A percentile compares a stretch with the other conserved stretches of the same genome.
Conservation (phyloP, 2,329 filamentous ascomycete species). For the Botryotinia convoluta region DNA sequence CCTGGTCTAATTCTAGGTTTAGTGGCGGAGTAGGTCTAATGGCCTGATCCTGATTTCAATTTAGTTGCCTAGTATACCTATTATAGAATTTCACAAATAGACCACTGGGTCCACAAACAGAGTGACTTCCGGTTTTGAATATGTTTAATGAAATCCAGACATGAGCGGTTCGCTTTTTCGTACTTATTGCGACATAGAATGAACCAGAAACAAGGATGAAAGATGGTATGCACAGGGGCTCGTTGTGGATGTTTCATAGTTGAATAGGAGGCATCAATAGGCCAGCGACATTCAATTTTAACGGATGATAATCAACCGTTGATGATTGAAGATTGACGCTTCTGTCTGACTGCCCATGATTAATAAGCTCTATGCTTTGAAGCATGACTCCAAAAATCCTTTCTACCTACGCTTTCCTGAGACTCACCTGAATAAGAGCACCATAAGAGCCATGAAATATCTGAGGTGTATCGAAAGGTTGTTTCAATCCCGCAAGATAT, state of each 20-base stretch:
- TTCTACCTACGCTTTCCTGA: no score
- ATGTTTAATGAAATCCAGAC: background rate
- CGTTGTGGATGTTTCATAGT: no score
- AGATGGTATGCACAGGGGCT: background rate
- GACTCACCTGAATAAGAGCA: accelerated
- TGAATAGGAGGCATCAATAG: no score
- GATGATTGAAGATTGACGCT: background rate
- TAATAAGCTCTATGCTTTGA: background rate
- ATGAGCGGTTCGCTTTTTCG: no score
- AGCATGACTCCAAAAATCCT: background rate
- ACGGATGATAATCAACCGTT: background rate
- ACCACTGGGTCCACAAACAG: background rate
- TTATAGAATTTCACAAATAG: no score
- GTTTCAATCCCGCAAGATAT: background rate
- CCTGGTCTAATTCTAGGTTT: no score
- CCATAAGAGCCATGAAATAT: background rate
- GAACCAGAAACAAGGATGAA: background rate
- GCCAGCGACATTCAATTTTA: no score
- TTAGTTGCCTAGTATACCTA: no score
- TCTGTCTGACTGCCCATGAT: background rate
- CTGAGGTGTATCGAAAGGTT: background rate
- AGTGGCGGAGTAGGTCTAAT: no score
- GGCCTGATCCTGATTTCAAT: no score
- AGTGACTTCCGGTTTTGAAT: no score
- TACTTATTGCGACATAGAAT: background rate